Evolutionary conservation across 805 yeast species (phyloP), one percentile per base, ranked within the genome.

Genomic region (Schizosaccharomyces cryophilus): DNA sequence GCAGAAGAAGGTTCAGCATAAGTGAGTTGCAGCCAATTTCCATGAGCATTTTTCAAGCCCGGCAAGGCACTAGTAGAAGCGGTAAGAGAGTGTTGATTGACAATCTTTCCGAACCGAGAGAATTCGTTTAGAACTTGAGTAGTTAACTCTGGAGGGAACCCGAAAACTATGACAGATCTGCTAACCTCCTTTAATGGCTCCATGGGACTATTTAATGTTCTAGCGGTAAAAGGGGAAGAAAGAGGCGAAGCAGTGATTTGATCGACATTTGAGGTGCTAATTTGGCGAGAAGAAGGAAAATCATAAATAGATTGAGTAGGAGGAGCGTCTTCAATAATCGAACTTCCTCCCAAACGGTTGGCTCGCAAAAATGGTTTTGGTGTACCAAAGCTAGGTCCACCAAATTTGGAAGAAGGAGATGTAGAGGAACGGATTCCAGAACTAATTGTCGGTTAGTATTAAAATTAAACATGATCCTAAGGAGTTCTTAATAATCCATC

Each of bases 1-100:
- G 95, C 96, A 9, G 89, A 78, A 1, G 83, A 74, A 6, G 84
- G 79, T 62, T 82, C 83, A 62, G 81, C 84, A 70, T 80, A 93
- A 3, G 96, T 89, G 61, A 90, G 69, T 68, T 88, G 85, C n/a
- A 89, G 81, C 97, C 97, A 90, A 48, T 86, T 82, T 58, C 81
- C 78, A 0, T 97, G 97, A 70, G 13, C n/a, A 31, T 6, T 29
- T 13, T 29, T 24, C 4, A n/a, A n/a, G 17, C 65, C 69, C 13
- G 56, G n/a, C n/a, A 66, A 68, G 54, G 66, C 67, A 48, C 66
- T 64, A 42, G 67, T 65, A 61, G 66, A 67, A 35, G 71, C 67
- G 5, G 71, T 68, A 1, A 73, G 72, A 65, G 81, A 82, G 66
- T 85, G 82, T 66, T 85, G 83, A 65, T 88, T 96, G 62, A 87